Base-by-base conservation (phyloP, 352 stramenopile species). In the Globisporangium spiculum region DNA sequence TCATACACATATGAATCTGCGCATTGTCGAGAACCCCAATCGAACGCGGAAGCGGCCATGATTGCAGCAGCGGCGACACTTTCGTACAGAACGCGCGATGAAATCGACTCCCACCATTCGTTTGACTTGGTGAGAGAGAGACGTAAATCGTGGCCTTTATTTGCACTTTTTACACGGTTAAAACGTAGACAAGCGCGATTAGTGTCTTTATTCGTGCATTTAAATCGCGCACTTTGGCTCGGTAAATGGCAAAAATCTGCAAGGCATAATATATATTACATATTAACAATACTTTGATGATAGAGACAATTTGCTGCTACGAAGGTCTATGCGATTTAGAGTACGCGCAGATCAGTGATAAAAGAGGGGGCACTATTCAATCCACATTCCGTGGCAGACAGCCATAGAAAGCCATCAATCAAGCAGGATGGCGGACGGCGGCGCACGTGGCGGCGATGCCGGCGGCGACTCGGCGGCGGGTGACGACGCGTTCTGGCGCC, bases 401-500 rank as follows among this genome's bases (percentile, higher is more conserved):
- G 20, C 26, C 44, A 32, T 27, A 38, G 14, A n/a, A 44, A 44
- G 36, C 10, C 36, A 30, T 30, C 26, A 30, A 44, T 16, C 36
- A 20, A 44, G 16, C 26, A 46, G 12, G n/a, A 65, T 70, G 57
- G 50, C 48, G 65, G 32, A 66, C 18, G 46, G 65, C 48, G 58
- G 56, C n/a, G 27, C 24, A 30, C 22, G 18, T 26, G 20, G 18
- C 52, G 54, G 36, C 34, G 53, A 26, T 22, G 64, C 34, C 20
- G 30, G 10, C 10, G 36, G 63, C 16, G 63, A 38, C 54, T 20
- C 26, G 14, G 44, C 56, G 4, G 52, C 18, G 48, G 69, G 65
- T 46, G 78, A 84, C 36, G 73, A 71, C 48, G 63, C 65, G 22
- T 79, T 73, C 61, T 89, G 75, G 75, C 83, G 77, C 20, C 79